Conservation (phyloP, 2,329 filamentous ascomycete species). For the Ophiosphaerella korrae region DNA sequence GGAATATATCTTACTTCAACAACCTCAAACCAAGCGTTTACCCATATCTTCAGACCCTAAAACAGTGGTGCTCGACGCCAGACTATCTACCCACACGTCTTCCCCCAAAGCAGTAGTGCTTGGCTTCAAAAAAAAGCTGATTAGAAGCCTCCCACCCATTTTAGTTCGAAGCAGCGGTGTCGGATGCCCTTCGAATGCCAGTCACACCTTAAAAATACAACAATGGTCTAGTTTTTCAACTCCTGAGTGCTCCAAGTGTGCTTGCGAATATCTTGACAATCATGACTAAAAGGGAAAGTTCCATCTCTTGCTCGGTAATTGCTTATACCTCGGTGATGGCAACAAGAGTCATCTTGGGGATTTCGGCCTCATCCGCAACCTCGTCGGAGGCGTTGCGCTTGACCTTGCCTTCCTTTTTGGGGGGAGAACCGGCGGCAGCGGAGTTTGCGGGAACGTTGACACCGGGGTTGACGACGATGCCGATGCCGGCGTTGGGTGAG, state of each 20-base stretch:
- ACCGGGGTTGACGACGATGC: conserved; percentile 46
- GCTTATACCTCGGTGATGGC: conserved; percentile 46
- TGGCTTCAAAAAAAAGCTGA: not conserved
- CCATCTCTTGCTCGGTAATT: conserved; percentile 7
- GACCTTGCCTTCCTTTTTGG: conserved; percentile 12
- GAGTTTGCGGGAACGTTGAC: conserved; percentile 45
- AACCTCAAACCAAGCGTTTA: not conserved
- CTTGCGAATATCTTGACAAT: conserved; percentile 5
- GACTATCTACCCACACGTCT: conserved; percentile 2
- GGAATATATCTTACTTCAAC: conserved; percentile 5
- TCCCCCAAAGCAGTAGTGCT: conserved; percentile 1
- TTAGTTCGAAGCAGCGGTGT: conserved; percentile 6
- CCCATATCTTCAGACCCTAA: not conserved
- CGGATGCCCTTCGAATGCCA: not conserved
- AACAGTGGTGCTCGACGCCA: not conserved
- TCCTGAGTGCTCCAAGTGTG: not conserved
- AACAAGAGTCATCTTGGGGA: conserved; percentile 48
- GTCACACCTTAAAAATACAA: conserved; percentile 2
- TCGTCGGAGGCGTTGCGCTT: conserved; percentile 29
- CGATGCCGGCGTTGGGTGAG: conserved; percentile 52
- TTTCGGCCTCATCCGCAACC: conserved; percentile 37
- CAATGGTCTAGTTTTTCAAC: conserved; percentile 2
- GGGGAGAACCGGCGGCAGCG: conserved; percentile 42
- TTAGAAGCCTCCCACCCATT: not conserved
- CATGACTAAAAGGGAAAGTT: not conserved